phyloP scores from a whole-genome alignment of 2,329 filamentous ascomycete species.

The Truncatella angustata region DNA sequence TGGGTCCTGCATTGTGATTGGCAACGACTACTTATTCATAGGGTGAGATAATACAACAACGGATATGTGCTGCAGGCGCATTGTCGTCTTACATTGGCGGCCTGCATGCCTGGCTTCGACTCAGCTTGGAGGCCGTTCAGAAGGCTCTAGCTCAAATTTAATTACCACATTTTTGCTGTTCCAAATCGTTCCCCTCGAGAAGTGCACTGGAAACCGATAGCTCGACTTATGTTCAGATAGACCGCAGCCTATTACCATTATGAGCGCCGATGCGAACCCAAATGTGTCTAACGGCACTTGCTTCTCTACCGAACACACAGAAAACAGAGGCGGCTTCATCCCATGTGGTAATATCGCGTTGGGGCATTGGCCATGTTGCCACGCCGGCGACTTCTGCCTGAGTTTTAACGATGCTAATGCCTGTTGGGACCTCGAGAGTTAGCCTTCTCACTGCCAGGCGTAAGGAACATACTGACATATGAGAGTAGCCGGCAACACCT shows the following conservation, averaged over 20 bases:
- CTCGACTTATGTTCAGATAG: background rate
- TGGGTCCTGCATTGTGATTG: background rate
- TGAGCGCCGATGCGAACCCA: background rate
- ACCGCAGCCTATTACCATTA: too few species aligned
- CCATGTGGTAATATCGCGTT: slow-evolving; percentile 11
- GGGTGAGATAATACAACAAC: background rate
- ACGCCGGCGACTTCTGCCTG: slow-evolving; percentile 9
- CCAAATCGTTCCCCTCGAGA: too few species aligned
- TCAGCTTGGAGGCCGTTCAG: too few species aligned
- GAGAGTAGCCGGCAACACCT: slow-evolving; percentile 10
- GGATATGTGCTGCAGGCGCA: background rate
- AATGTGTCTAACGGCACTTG: slow-evolving; percentile 14
- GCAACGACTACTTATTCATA: background rate
- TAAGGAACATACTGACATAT: background rate
- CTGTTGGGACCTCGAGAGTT: slow-evolving; percentile 9
- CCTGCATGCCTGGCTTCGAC: too few species aligned
- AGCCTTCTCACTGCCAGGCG: background rate
- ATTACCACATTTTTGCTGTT: too few species aligned
- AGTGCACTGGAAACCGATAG: background rate
- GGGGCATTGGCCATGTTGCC: slow-evolving; percentile 12
- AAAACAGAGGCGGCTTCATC: slow-evolving; percentile 11
- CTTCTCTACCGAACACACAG: slow-evolving; percentile 8
- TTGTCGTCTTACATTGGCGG: background rate
- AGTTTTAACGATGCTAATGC: slow-evolving; percentile 10
- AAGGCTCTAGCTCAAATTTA: too few species aligned